Percentiles rank a stretch among this genome's conserved stretches.
Evolutionary conservation across 164 flowering plant genomes (phyloP).

Genomic region (Annona cherimola): DNA sequence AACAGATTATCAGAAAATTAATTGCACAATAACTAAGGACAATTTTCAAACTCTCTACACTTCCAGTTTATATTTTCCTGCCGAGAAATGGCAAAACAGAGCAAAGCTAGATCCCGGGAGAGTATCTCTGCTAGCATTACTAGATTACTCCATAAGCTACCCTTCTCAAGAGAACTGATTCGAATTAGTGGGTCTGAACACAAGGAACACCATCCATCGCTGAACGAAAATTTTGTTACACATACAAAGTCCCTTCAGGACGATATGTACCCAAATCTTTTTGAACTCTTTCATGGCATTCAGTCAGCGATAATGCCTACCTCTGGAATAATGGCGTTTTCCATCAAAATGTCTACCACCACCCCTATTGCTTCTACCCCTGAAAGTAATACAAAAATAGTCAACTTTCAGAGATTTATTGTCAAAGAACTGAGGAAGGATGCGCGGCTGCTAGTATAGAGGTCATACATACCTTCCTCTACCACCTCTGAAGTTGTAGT

Average conservation of each 20-base stretch:
- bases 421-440: neutral
- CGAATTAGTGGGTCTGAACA: neutral
- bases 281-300: constrained; percentile 50
- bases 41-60: too few species aligned
- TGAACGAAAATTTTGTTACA: neutral
- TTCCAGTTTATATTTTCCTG: too few species aligned
- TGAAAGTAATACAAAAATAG: constrained; percentile 14
- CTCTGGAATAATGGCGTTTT: constrained; percentile 41
- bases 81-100: neutral
- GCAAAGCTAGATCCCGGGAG: neutral
- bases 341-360: constrained; percentile 32
- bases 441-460: neutral
- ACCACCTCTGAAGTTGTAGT: neutral
- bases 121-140: neutral
- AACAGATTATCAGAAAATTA: too few species aligned
- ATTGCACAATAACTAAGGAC: too few species aligned
- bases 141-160: neutral
- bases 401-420: too few species aligned
- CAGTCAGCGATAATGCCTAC: constrained; percentile 24
- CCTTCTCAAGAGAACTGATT: neutral
- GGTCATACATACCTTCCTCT: constrained; percentile 1
- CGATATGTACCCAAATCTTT: constrained; percentile 30
- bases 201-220: neutral
- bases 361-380: constrained; percentile 57
- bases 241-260: neutral